Conservation (phyloP, 768 basidiomycete species). For the Phanerodontia chrysosporium region DNA sequence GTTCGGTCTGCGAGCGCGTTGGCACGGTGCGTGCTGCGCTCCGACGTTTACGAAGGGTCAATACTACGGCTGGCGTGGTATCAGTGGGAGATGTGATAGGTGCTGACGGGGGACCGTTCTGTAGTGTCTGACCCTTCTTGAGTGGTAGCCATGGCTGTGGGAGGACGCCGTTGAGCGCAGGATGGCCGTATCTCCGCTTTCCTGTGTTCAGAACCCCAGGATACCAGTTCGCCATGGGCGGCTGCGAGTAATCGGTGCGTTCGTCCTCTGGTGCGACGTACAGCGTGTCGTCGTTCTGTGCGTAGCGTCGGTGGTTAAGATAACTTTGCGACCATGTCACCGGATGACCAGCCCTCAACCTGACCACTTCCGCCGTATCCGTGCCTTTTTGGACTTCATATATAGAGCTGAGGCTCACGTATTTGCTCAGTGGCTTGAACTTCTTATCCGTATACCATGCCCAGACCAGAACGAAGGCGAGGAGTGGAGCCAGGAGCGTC, state of each 20-base stretch:
- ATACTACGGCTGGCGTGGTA: slow-evolving; percentile 64
- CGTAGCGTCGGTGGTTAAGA: slow-evolving; percentile 82
- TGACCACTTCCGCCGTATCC: slow-evolving; percentile 73
- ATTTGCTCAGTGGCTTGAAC: slow-evolving; percentile 72
- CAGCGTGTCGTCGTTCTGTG: slow-evolving; percentile 88
- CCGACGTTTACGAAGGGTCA: slow-evolving; percentile 74
- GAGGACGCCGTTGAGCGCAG: slow-evolving; percentile 88
- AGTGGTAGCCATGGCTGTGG: slow-evolving; percentile 94
- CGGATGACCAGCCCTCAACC: slow-evolving; percentile 76
- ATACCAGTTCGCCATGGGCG: slow-evolving; percentile 96
- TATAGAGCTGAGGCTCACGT: slow-evolving; percentile 80
- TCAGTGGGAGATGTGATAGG: slow-evolving; percentile 35
- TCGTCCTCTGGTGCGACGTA: slow-evolving; percentile 96
- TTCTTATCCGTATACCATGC: slow-evolving; percentile 69
- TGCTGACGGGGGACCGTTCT: slow-evolving; percentile 46
- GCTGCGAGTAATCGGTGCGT: slow-evolving; percentile 93
- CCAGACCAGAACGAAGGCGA: slow-evolving; percentile 73
- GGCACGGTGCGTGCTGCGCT: slow-evolving; percentile 39
- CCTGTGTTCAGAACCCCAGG: slow-evolving; percentile 93
- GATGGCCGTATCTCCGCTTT: slow-evolving; percentile 90
- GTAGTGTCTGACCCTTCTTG: slow-evolving; percentile 74
- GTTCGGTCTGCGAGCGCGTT: background rate
- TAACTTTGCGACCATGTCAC: slow-evolving; percentile 90
- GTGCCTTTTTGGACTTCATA: slow-evolving; percentile 89
- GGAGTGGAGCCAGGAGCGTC: slow-evolving; percentile 67